Percentiles rank a stretch among this genome's conserved stretches.
Evolutionary conservation across 495 filamentous ascomycete genomes (phyloP).

Genomic region (Aspergillus carlsbadensis): DNA sequence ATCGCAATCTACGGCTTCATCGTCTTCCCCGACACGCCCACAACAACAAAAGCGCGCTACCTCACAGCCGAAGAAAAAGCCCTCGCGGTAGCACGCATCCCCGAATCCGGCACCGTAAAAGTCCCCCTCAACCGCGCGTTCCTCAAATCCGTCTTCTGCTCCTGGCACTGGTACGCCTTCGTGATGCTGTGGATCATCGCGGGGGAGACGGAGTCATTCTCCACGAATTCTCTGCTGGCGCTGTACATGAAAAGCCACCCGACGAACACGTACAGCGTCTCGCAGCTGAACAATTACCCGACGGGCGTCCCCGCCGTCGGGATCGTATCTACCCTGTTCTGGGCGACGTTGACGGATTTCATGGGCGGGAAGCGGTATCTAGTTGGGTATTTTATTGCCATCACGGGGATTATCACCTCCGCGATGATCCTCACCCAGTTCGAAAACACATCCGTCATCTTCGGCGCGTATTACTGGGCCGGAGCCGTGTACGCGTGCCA

Average conservation of each 20-base stretch:
- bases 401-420: conserved; percentile 46
- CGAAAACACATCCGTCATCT: conserved; percentile 39
- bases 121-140: conserved; percentile 37
- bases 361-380: conserved; percentile 48
- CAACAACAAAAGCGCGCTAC: conserved; percentile 53
- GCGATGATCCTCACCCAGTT: conserved; percentile 49
- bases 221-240: conserved; percentile 42
- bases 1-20: conserved; percentile 58
- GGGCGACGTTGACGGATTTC: conserved; percentile 53
- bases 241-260: conserved; percentile 34
- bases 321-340: conserved; percentile 52
- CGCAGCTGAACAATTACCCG: conserved; percentile 49
- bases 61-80: conserved; percentile 42
- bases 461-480: conserved; percentile 55
- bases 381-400: conserved; percentile 53
- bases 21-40: conserved; percentile 60
- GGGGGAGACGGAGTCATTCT: conserved; percentile 49
- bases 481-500: conserved; percentile 57
- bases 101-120: conserved; percentile 21
- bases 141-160: conserved; percentile 37
- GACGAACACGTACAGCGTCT: conserved; percentile 39
- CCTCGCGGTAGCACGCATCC: conserved; percentile 45
- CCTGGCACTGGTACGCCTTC: conserved; percentile 52
- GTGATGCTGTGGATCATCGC: conserved; percentile 50
- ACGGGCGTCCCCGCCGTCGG: conserved; percentile 49